Conservation (phyloP, 345 rosid species). For the Syzygium grande region DNA sequence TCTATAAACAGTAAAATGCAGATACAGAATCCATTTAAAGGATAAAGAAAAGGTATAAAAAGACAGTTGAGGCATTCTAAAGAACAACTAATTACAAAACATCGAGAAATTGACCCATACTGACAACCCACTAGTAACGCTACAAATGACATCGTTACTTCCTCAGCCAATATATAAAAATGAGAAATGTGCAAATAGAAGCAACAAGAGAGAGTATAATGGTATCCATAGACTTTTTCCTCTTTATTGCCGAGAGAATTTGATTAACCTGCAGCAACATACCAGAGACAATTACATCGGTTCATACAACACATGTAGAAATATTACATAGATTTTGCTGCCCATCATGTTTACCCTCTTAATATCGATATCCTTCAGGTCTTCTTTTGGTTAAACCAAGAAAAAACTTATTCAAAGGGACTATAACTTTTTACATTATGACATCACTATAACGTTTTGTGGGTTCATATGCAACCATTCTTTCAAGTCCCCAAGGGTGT, state of each 20-base stretch:
- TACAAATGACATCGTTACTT: constrained; percentile 38
- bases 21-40: not conserved
- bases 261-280: constrained; percentile 65
- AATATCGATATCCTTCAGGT: not conserved
- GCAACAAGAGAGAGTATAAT: constrained; percentile 91
- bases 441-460: not conserved
- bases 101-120: not conserved
- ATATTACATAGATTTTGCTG: not conserved
- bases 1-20: not conserved
- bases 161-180: constrained; percentile 88
- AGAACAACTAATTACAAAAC: not conserved
- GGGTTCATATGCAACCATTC: not conserved
- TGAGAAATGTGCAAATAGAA: constrained; percentile 89
- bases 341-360: not conserved
- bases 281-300: not conserved
- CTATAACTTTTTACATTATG: not conserved
- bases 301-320: not conserved
- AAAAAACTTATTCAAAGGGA: not conserved
- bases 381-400: not conserved
- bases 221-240: constrained; percentile 94
- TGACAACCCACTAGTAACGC: constrained; percentile 2
- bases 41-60: not conserved
- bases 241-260: constrained; percentile 74
- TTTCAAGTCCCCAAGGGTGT: not conserved
- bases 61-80: constrained; percentile 5